Base-by-base conservation (phyloP, 1,139 yeast genomes). In the Pichia sp. region DNA sequence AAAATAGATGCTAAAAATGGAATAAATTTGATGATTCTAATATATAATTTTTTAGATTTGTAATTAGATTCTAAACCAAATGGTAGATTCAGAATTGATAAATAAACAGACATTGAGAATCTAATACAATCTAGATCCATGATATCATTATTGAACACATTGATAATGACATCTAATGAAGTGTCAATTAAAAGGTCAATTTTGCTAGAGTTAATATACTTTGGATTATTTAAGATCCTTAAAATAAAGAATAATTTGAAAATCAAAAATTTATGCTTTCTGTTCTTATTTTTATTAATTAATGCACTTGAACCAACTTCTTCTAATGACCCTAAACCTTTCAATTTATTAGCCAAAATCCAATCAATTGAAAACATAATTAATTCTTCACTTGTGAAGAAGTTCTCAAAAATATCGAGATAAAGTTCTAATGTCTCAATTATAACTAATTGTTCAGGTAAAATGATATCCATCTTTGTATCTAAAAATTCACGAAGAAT, bases 121-220 rank as follows among this genome's bases (percentile, higher is more conserved):
- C 94, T 72, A 4, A 80, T 64, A 23, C 82, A 80, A 42, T 78
- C 82, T 34, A 77, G 58, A 58, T 81, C 86, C 39, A 62, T 52
- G 20, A 71, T 66, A 3, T 74, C 72, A 9, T 78, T 77, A 47
- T 70, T 62, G 40, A 80, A 73, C 4, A 82, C 78, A 50, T 79
- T 79, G 68, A 82, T 68, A 1, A 84, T 70, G 88, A 92, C 81
- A 45, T 72, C 72, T 25, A 85, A 73, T 23, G 85, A 66, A 47
- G 72, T 69, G 7, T 74, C 68, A 30, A 81, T 67, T 58, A 85
- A 70, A 15, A 63, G 60, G 12, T 73, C 69, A 40, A 82, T 68
- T 9, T 32, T 54, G 3, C 20, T 8, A 18, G 49, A 25, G 4
- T 73, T 62, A 20, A 65, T 66, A 43, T 73, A 69, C 44, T 79